phyloP scores from a whole-genome alignment of 1,284 basidiomycete genomes.

The Irpex rosettiformis region DNA sequence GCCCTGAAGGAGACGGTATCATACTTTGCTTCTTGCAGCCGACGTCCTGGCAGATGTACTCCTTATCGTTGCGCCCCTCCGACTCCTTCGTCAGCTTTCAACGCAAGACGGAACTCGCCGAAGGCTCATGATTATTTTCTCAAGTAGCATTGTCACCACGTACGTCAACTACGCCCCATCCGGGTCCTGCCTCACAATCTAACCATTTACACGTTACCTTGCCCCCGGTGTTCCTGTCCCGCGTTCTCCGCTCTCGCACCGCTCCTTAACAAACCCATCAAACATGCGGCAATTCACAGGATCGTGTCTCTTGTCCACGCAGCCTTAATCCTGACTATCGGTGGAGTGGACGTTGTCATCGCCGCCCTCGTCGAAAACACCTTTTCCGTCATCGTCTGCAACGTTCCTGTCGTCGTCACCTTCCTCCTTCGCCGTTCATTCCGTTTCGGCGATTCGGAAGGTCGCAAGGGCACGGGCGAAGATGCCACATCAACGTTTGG shows the following conservation, averaged over 20 bases:
- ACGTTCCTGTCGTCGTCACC: constrained; percentile 37
- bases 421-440: constrained; percentile 24
- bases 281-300: background rate
- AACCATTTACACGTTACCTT: background rate
- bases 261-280: background rate
- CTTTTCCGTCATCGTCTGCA: constrained; percentile 38
- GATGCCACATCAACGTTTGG: constrained; percentile 7
- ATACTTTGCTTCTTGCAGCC: no score
- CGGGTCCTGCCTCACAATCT: background rate
- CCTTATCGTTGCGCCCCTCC: constrained; percentile 34
- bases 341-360: constrained; percentile 32
- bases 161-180: constrained; percentile 8
- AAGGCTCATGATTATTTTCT: constrained; percentile 37
- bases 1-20: no score
- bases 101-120: constrained; percentile 28
- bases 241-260: background rate
- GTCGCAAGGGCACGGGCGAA: background rate
- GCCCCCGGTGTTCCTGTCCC: no score
- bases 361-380: constrained; percentile 39
- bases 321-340: constrained; percentile 31
- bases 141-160: constrained; percentile 29
- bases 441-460: background rate
- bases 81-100: constrained; percentile 31
- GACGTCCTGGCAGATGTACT: constrained; percentile 35
- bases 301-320: constrained; percentile 41